phyloP scores from a whole-genome alignment of 768 basidiomycete species.

The Mrakia frigida region DNA sequence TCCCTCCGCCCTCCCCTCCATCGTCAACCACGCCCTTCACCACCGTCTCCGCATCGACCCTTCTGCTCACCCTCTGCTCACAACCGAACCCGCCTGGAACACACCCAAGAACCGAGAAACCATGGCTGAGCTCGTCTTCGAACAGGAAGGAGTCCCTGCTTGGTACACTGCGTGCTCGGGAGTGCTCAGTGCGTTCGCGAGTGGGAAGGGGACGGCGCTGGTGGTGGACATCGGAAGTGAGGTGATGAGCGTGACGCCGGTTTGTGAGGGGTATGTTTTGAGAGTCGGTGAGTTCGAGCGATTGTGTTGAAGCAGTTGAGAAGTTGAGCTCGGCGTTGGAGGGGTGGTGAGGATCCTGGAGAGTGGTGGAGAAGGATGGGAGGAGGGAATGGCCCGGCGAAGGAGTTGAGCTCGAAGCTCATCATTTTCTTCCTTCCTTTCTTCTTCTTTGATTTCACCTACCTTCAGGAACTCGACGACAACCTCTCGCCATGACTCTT shows the following conservation, averaged over 20 bases:
- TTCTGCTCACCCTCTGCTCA: slow-evolving; percentile 80
- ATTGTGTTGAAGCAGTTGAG: background rate
- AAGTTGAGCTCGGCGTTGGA: no score
- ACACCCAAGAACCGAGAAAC: slow-evolving; percentile 83
- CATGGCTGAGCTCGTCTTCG: slow-evolving; percentile 97
- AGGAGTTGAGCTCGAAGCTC: background rate
- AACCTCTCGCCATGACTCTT: slow-evolving; percentile 50
- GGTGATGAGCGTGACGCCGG: slow-evolving; percentile 84
- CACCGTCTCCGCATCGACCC: slow-evolving; percentile 72
- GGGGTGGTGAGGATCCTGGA: no score
- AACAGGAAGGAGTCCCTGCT: slow-evolving; percentile 88
- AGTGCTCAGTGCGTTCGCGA: slow-evolving; percentile 93
- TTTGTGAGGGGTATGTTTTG: slow-evolving; percentile 95
- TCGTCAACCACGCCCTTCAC: slow-evolving; percentile 45
- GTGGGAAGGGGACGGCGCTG: slow-evolving; percentile 93
- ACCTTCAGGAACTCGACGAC: slow-evolving; percentile 64
- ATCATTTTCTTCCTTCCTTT: background rate
- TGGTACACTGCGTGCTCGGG: slow-evolving; percentile 95
- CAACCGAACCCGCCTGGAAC: slow-evolving; percentile 97
- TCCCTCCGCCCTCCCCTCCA: slow-evolving; percentile 40
- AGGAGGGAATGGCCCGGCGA: no score
- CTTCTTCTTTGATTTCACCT: background rate
- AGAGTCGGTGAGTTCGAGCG: slow-evolving; percentile 65
- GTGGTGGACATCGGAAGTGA: slow-evolving; percentile 90
- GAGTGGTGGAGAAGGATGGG: no score